Evolutionary conservation across 2,329 filamentous ascomycete genomes (phyloP), one percentile per base, ranked within the genome.

Genomic region (Cladosporium halotolerans): DNA sequence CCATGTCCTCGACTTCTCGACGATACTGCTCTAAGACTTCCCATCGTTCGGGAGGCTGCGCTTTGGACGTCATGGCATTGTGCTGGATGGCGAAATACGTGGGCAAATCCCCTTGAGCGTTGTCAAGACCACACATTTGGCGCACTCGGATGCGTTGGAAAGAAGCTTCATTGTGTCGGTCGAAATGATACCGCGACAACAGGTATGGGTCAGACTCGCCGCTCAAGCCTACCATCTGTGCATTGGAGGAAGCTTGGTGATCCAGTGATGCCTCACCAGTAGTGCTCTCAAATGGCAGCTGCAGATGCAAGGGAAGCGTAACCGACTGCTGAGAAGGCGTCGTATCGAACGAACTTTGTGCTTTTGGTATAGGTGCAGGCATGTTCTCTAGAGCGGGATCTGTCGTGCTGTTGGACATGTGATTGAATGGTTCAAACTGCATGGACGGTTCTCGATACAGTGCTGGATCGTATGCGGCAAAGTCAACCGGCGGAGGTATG

Each of bases 21-120:
- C 66, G 63, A 33, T 62, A 66, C 13, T 55, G 58, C 4, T 68
- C 60, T 14, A 62, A 43, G 1, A 49, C 57, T 28, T 63, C 60
- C 2, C 53, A 42, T 33, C 57, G 58, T 28, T 66, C 60, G n/a
- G 61, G 59, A 3, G 68, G 66, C 53, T 70, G 67, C 7, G 68
- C 66, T 56, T 67, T 70, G 18, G 62, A 60, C 2, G 68, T 61
- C 9, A 70, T 55, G 3, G 60, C 62, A 36, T 69, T 68, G 57
- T 66, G 65, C 14, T 65, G 63, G 16, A 71, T 65, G n/a, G 65
- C 61, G 54, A 71, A 70, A 38, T 69, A 64, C 0, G 66, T 61
- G 3, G 66, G 67, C 16, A 64, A 57, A 4, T 23, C 47, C 13
- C 47, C 47, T 16, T 43, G 34, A 14, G 56, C 57, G 38, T 57